Conservation (phyloP, 2,329 filamentous ascomycete species). For the Diatrype stigma region DNA sequence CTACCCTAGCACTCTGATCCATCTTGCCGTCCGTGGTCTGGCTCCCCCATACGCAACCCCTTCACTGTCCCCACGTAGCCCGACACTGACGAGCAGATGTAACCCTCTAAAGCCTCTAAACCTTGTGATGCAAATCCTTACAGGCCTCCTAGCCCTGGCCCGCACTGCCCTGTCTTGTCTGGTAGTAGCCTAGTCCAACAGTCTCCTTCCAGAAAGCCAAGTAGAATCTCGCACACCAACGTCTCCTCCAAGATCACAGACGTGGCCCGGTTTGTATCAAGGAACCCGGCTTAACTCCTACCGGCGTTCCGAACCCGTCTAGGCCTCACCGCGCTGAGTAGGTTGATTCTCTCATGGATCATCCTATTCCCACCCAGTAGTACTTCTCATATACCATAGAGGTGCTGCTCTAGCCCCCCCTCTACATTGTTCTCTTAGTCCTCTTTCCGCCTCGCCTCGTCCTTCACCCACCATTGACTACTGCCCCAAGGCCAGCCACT, state of each 20-base stretch:
- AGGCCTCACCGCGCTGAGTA: conserved; percentile 40
- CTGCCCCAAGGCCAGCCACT: conserved; percentile 43
- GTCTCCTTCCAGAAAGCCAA: conserved; percentile 35
- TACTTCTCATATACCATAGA: conserved; percentile 50
- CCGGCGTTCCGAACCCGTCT: conserved; percentile 46
- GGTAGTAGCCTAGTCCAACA: no score
- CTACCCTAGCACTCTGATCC: conserved; percentile 18
- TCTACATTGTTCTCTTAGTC: conserved; percentile 34
- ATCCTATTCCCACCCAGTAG: conserved; percentile 36
- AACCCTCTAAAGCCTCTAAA: conserved; percentile 26
- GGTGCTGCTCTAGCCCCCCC: conserved; percentile 46
- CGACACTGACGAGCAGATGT: conserved; percentile 36
- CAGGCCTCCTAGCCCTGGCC: conserved; percentile 25
- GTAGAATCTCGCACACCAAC: conserved; percentile 32
- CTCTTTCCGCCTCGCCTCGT: conserved; percentile 43
- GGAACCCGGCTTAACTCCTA: conserved; percentile 47
- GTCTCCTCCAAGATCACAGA: conserved; percentile 25
- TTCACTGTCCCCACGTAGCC: conserved; percentile 25
- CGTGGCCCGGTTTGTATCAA: conserved; percentile 40
- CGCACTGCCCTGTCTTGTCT: conserved; percentile 23
- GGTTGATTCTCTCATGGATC: conserved; percentile 33
- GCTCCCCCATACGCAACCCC: conserved; percentile 27
- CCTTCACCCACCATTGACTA: conserved; percentile 32
- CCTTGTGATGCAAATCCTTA: conserved; percentile 34
- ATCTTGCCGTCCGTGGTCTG: conserved; percentile 17